phyloP scores from a whole-genome alignment of 139 green algal species.

The Chlamydomonas sp. region DNA sequence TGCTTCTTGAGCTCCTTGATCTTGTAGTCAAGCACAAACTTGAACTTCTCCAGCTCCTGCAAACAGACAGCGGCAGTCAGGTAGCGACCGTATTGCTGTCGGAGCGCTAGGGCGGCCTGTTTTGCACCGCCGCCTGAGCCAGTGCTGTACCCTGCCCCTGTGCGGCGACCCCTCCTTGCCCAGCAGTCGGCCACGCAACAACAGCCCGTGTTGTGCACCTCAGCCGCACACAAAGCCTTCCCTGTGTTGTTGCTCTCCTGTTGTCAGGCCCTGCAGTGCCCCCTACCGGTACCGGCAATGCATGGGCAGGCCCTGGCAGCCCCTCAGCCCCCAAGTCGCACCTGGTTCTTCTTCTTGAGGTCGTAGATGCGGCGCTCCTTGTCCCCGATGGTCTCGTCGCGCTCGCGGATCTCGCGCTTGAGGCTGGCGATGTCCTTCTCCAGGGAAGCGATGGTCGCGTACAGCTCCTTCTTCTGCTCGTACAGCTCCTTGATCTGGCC shows the following conservation, averaged over 20 bases:
- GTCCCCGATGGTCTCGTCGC: constrained; percentile 92
- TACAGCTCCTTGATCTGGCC: constrained; percentile 82
- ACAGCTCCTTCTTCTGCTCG: constrained; percentile 83
- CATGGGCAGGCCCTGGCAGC: not conserved
- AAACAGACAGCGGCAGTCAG: too few relatives aligned
- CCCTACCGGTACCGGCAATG: too few relatives aligned
- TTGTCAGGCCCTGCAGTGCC: too few relatives aligned
- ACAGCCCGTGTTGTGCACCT: not conserved
- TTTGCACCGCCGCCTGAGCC: too few relatives aligned
- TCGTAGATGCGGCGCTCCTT: constrained; percentile 95
- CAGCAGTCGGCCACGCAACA: not conserved
- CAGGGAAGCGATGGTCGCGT: constrained; percentile 64
- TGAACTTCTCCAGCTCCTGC: constrained; percentile 96
- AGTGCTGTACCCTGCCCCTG: too few relatives aligned
- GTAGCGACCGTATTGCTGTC: too few relatives aligned
- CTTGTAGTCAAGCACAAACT: constrained; percentile 97
- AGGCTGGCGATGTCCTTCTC: constrained; percentile 87
- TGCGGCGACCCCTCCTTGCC: too few relatives aligned
- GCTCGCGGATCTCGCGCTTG: constrained; percentile 87
- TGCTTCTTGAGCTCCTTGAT: constrained; percentile 95
- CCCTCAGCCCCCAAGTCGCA: not conserved
- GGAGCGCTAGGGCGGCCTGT: too few relatives aligned
- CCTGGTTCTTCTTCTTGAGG: constrained; percentile 95
- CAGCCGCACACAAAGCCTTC: too few relatives aligned
- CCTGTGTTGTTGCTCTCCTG: too few relatives aligned